phyloP scores from a whole-genome alignment of 345 rosid species.

The Bruguiera parviflora region DNA sequence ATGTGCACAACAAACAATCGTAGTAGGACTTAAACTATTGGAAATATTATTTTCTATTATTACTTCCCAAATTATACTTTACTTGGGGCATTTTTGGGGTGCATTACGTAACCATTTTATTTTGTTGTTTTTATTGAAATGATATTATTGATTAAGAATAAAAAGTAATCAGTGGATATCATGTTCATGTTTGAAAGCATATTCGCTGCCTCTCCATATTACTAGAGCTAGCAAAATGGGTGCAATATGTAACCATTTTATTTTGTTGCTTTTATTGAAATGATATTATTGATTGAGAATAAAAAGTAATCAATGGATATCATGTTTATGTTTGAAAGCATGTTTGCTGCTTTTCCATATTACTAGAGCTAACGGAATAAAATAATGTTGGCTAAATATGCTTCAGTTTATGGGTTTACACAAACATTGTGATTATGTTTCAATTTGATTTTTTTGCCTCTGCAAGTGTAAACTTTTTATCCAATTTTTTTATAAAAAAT shows the following conservation, averaged over 20 bases:
- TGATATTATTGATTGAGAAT: neutral
- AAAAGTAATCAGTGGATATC: neutral
- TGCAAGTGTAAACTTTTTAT: no score
- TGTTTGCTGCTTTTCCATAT: neutral
- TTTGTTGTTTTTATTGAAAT: neutral
- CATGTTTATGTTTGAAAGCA: neutral
- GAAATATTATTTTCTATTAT: no score
- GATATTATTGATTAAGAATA: neutral
- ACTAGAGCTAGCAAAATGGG: neutral
- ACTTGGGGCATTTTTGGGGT: no score
- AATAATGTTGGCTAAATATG: conserved; percentile 10
- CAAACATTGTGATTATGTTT: conserved; percentile 63
- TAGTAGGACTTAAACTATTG: no score
- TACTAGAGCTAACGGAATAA: neutral
- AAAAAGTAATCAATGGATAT: neutral
- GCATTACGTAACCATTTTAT: neutral
- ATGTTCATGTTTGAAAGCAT: neutral
- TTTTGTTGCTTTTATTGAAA: neutral
- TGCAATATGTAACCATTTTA: neutral
- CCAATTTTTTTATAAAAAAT: no score
- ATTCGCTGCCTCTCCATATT: neutral
- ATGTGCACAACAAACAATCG: no score
- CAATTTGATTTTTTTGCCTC: no score
- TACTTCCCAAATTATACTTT: no score
- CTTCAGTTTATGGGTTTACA: conserved; percentile 98